Evolutionary conservation across 2,329 filamentous ascomycete genomes (phyloP), one percentile per base, ranked within the genome.

Genomic region (Myriosclerotinia curreyana): DNA sequence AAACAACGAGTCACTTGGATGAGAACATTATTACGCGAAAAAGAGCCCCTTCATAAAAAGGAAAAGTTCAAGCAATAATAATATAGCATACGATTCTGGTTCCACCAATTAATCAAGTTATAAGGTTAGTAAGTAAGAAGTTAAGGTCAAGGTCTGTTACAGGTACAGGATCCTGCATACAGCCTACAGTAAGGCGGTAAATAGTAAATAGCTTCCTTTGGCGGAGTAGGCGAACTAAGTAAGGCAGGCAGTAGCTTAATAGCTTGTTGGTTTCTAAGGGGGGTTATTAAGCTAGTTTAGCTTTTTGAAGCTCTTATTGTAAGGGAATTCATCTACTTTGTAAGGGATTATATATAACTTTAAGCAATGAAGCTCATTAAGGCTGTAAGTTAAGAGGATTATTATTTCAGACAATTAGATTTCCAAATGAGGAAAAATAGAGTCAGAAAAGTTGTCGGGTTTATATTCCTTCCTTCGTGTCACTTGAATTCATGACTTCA

Each of bases 111-210:
- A 55, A n/a, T 42, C 25, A 28, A 55, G 53, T 42, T 42, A 42
- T 28, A 55, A 28, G 52, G 22, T 42, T 55, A 14, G 52, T 42
- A 42, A 5, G 20, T n/a, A 20, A n/a, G 31, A 20, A 31, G 22
- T 44, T 38, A 44, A 44, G 42, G 38, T 38, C 44, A 28, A 55
- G 28, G 53, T 46, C 42, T 46, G 42, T 46, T 42, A 42, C 40
- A 42, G 52, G 17, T 42, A 55, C 52, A 55, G 38, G 52, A 55
- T 42, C 36, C 52, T 55, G 52, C 38, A n/a, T 42, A 55, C 34
- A 42, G 53, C 22, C 22, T 55, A 8, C 17, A 6, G 40, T 11
- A 22, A 28, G 38, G 53, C 53, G 38, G 38, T 31, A 31, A 2
- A 42, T 31, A 55, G 38, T 31, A 31, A 2, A 42, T 31, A 55